Base-by-base conservation (phyloP, 352 stramenopile species). In the Phytophthora macrochlamydospora region DNA sequence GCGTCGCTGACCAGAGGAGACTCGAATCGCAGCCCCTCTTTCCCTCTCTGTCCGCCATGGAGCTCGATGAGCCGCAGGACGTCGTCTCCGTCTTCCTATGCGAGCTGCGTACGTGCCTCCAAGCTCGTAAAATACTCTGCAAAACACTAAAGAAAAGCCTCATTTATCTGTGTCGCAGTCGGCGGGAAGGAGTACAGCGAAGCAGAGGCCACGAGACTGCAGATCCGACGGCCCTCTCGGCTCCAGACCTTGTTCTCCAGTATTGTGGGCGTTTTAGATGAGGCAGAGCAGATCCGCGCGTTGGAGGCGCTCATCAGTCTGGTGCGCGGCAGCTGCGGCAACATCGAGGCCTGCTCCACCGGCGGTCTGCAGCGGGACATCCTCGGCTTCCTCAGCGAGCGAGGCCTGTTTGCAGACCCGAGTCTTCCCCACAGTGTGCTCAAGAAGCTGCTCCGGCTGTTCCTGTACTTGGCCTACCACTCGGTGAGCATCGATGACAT, bases 401-500 rank as follows among this genome's bases (percentile, higher is more conserved):
- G 81, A 28, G 87, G 75, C 6, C 67, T 94, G 11, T 93, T 90
- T 58, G 61, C 64, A 12, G 86, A 89, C 58, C 71, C 80, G 54
- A 79, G 74, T 71, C 59, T 92, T 51, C 77, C 81, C 29, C 73
- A 78, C 14, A 56, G 73, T 14, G 81, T 95, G 51, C 75, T 93
- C 31, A 93, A 93, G 67, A 92, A 92, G 53, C 75, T 93, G 50
- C 69, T 93, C 46, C 63, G 82, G 4, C 65, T 95, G 44, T 89
- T 95, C 51, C 58, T 95, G 14, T 92, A 95, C 59, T 57, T 95
- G 50, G 75, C 84, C 6, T 90, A 89, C 51, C 85, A 95, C 70
- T 92, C 85, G 2, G 85, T 93, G 7, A 86, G 69, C 33, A 88
- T 84, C 43, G 81, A 92, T 29, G 87, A 95, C 59, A 89, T 95